Evolutionary conservation across 768 basidiomycete species (phyloP).

Genomic region (Auricularia sp.): DNA sequence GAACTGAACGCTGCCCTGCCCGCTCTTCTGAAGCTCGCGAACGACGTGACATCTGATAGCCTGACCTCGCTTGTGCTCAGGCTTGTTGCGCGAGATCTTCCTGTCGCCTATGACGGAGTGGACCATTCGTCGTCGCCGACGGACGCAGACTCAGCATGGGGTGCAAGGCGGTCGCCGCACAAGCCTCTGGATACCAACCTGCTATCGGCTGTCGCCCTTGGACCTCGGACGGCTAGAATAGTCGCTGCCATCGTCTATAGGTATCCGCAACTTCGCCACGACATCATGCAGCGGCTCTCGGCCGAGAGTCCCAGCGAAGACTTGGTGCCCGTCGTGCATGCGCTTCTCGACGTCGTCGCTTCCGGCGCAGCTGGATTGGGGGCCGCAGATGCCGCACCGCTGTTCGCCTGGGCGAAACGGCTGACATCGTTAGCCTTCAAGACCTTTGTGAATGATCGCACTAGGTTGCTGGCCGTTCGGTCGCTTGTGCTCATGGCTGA

Average conservation of each 20-base stretch:
- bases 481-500: not conserved
- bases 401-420: not conserved
- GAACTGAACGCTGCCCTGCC: not conserved
- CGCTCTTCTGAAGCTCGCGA: not conserved
- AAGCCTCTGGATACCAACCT: not conserved
- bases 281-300: not conserved
- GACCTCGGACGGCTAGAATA: not conserved
- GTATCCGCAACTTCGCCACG: not conserved
- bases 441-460: not conserved
- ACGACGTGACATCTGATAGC: not conserved
- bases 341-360: not conserved
- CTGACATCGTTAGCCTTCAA: not conserved
- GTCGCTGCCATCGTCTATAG: not conserved
- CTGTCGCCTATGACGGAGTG: not conserved
- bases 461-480: not conserved
- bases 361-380: not conserved
- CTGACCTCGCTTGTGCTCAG: not conserved
- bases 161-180: not conserved
- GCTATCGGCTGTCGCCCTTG: not conserved
- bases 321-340: not conserved
- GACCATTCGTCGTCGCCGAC: not conserved
- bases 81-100: not conserved
- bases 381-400: not conserved
- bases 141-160: not conserved
- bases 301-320: not conserved